Evolutionary conservation across 2,329 filamentous ascomycete genomes (phyloP), one percentile per base, ranked within the genome.

Genomic region (Calonectria multiphialidica): DNA sequence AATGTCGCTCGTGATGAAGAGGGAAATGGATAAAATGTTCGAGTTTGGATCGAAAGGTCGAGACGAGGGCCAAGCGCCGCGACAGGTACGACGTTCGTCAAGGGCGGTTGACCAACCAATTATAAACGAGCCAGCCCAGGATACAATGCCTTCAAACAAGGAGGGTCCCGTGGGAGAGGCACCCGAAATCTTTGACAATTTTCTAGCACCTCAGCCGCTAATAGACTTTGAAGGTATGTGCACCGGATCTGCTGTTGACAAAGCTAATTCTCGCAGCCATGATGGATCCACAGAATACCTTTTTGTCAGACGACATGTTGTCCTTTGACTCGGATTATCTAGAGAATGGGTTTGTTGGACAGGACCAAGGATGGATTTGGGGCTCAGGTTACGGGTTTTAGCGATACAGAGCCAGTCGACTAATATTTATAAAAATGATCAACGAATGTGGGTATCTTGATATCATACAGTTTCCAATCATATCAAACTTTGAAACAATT

Each of bases 1-100:
- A 7, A 70, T 78, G 66, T 71, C 70, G 5, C 67, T 79, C 1
- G 77, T 80, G 10, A 75, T 80, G 70, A 66, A 40, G 5, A 78
- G 75, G 30, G 76, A 78, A 57, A 72, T 70, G 7, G 70, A 76
- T n/a, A 71, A 53, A 9, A 74, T 78, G 68, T 67, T 77, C 23
- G 67, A 75, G 2, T 47, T 78, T n/a, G 70, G 53, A 15, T 18
- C 53, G 2, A 59, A 40, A 37, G 25, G 10, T 16, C 53, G 53
- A 28, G 53, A 59, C 10, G 53, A 40, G 6, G 23, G 21, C 21
- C 5, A 59, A 40, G 37, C 16, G 25, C 53, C 13, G 2, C 53
- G 44, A 23, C 44, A 47, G 23, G 12, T 9, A 47, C 44, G 44
- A 13, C n/a, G 44, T 12, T 47, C 44, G 6, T 40, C 33, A 6